Percentiles rank a stretch among this genome's conserved stretches.
Evolutionary conservation across 2,329 filamentous ascomycete genomes (phyloP).

Genomic region (Paraphaeosphaeria sporulosa): DNA sequence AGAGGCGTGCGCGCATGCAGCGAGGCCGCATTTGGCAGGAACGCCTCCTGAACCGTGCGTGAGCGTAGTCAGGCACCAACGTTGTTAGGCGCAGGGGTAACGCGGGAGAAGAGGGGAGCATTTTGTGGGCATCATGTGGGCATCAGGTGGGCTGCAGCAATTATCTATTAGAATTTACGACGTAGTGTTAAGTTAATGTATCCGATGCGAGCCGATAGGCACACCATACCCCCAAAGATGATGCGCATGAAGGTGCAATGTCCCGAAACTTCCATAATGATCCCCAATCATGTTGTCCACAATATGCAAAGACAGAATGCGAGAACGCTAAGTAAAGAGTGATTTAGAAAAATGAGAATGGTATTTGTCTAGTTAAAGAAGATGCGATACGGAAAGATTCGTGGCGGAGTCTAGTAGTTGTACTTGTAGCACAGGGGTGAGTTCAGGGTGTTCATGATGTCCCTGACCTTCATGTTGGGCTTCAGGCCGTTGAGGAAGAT

Average conservation of each 20-base stretch:
- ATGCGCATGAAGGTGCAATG: background rate
- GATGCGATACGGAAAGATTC: background rate
- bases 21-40: background rate
- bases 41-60: no score
- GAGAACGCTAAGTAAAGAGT: background rate
- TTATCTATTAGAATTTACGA: conserved; percentile 6
- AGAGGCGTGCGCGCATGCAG: background rate
- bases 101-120: background rate
- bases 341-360: background rate
- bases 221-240: background rate
- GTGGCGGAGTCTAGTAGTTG: conserved; percentile 37
- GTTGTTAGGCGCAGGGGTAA: background rate
- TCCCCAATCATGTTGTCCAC: background rate
- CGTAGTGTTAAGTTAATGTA: background rate
- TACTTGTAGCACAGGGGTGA: conserved; percentile 45
- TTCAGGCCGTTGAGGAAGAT: conserved; percentile 38
- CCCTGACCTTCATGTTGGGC: conserved; percentile 36
- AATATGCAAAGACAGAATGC: background rate
- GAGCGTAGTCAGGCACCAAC: conserved; percentile 1
- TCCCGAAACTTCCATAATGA: background rate
- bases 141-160: background rate
- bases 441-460: conserved; percentile 39
- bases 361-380: conserved; percentile 1
- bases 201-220: background rate
- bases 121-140: no score